A percentile compares a stretch with the other conserved stretches of the same genome.
Conservation (phyloP, 768 basidiomycete genomes). For the Psilocybe cyanescens region DNA sequence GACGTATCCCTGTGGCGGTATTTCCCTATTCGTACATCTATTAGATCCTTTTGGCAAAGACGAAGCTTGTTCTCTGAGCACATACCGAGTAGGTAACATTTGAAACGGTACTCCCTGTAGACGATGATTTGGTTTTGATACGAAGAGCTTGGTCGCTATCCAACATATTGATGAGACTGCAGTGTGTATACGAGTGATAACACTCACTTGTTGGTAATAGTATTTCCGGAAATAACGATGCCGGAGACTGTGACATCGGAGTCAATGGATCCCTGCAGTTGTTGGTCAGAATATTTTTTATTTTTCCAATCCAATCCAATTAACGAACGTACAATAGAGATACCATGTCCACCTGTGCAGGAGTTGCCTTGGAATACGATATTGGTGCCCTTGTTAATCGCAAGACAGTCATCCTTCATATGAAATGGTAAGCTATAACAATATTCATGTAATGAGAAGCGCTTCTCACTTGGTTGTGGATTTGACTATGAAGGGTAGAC, state of each 20-base stretch:
- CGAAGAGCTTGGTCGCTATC: conserved; percentile 58
- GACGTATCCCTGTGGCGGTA: conserved; percentile 47
- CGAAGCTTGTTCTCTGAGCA: background rate
- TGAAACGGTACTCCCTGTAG: conserved; percentile 49
- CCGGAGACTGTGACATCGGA: conserved; percentile 49
- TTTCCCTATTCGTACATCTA: conserved; percentile 42
- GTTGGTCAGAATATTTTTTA: background rate
- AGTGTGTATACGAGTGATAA: background rate
- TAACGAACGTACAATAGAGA: conserved; percentile 48
- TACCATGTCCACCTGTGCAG: conserved; percentile 66
- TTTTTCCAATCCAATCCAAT: background rate
- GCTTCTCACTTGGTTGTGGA: conserved; percentile 43
- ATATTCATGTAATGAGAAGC: too few species aligned
- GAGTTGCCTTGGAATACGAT: conserved; percentile 54
- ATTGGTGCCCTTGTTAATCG: conserved; percentile 47
- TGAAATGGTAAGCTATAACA: background rate
- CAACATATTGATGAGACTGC: background rate
- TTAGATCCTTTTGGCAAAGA: background rate
- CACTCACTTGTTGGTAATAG: conserved; percentile 56
- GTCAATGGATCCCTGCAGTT: conserved; percentile 54
- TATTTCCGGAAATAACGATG: conserved; percentile 55
- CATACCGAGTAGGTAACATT: conserved; percentile 52
- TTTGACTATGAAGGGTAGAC: conserved; percentile 23
- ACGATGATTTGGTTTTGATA: conserved; percentile 57
- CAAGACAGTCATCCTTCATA: conserved; percentile 64